Base-by-base conservation (phyloP, 768 basidiomycete genomes). In the Cyathus striatus region DNA sequence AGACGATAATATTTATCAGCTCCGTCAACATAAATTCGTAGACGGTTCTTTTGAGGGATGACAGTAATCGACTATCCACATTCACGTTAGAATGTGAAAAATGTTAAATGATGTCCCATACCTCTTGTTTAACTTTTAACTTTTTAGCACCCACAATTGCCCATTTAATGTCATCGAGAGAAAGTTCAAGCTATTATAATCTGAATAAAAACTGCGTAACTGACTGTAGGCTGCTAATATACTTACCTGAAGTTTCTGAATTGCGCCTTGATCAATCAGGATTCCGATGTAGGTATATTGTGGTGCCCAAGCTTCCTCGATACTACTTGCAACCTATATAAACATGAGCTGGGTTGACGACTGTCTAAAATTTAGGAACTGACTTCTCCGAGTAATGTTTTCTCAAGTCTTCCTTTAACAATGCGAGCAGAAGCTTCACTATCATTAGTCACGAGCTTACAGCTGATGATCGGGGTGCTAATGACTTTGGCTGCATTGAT, bases 401-500 rank as follows among this genome's bases (percentile, higher is more conserved):
- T 94, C 67, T 99, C 96, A 38, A 99, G 64, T 36, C 96, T 78
- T 10, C 86, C 96, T 64, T 99, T 98, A 49, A 99, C 96, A 53
- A 98, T 97, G 38, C 96, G 82, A 20, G 96, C 96, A 17, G 95
- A 91, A n/a, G 87, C 78, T 58, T 98, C 96, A 50, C 81, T 92
- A 49, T 87, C 73, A 41, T 75, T 70, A 6, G 86, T 86, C 10
- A 91, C 91, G 20, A 99, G 75, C 60, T 90, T 91, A 55, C 94
- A 95, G 48, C 94, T 94, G 62, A 99, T 99, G 61, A 99, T 97
- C 3, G 96, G 96, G 0, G 96, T 99, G 57, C 87, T 93, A 65
- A 99, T 98, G 27, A 73, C 65, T 61, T 96, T 99, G n/a, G 96
- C 90, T 2, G 93, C 96, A 54, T 98, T 99, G 72, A 99, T 99